Conservation (phyloP, 2,329 filamentous ascomycete species). For the Cadophora gregata region DNA sequence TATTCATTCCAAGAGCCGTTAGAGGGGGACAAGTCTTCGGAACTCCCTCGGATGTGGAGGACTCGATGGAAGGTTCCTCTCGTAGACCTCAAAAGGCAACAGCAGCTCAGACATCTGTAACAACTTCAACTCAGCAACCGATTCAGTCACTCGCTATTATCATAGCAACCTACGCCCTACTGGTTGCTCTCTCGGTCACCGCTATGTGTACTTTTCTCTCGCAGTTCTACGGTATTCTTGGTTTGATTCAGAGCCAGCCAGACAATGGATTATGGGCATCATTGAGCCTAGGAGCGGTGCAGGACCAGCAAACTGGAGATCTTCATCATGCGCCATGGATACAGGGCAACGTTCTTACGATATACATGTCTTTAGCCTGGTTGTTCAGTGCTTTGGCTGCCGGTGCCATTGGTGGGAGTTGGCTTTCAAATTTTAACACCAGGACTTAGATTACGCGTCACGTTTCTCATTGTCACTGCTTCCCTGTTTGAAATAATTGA, state of each 20-base stretch:
- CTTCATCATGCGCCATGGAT: background rate
- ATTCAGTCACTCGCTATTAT: background rate
- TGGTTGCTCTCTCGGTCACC: background rate
- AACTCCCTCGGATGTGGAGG: background rate
- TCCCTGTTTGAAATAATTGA: background rate
- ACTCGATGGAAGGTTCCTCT: background rate
- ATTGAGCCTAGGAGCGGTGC: background rate
- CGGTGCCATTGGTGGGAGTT: background rate
- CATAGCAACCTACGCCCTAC: background rate
- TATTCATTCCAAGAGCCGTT: background rate
- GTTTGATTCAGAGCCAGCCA: conserved; percentile 1
- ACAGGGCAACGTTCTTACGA: background rate
- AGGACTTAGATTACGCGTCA: background rate
- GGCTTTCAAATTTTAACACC: background rate
- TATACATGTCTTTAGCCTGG: background rate
- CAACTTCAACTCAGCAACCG: background rate
- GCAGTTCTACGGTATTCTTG: background rate
- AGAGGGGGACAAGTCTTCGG: background rate
- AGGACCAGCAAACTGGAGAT: background rate
- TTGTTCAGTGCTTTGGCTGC: background rate
- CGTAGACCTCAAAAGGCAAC: background rate
- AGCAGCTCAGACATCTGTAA: background rate
- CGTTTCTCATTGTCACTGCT: background rate
- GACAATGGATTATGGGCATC: background rate
- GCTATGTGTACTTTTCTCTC: background rate